Conservation (phyloP, 768 basidiomycete species). For the Lactifluus pinguis region DNA sequence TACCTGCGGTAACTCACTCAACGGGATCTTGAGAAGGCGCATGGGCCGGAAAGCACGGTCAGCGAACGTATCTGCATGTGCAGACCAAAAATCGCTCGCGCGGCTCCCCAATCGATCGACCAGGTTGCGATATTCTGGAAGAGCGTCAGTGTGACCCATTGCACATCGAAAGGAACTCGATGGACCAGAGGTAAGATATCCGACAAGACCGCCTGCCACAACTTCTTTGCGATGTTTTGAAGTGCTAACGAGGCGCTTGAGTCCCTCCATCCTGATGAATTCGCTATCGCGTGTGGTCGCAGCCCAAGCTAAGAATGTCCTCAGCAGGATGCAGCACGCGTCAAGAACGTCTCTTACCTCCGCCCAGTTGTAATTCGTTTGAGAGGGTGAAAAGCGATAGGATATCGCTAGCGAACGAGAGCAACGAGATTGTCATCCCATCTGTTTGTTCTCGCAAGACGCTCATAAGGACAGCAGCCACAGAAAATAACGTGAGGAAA, state of each 20-base stretch:
- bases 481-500: constrained; percentile 43
- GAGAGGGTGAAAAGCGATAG: constrained; percentile 30
- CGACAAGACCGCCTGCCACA: constrained; percentile 54
- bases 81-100: constrained; percentile 12
- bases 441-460: constrained; percentile 59
- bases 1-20: constrained; percentile 16
- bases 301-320: constrained; percentile 46
- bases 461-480: constrained; percentile 48
- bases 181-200: constrained; percentile 40
- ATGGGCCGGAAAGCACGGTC: not conserved
- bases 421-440: constrained; percentile 46
- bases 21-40: constrained; percentile 1
- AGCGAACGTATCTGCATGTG: not conserved
- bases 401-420: constrained; percentile 46
- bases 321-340: not conserved
- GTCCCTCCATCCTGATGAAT: constrained; percentile 55
- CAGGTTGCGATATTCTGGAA: constrained; percentile 8
- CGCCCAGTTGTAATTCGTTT: not conserved
- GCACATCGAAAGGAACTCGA: not conserved
- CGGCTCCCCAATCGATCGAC: constrained; percentile 12
- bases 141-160: not conserved
- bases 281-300: constrained; percentile 58
- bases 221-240: constrained; percentile 60
- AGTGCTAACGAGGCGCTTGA: constrained; percentile 46
- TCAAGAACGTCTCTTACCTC: constrained; percentile 1